Conservation (phyloP, 148 eudicot species). For the Spergularia bocconei region DNA sequence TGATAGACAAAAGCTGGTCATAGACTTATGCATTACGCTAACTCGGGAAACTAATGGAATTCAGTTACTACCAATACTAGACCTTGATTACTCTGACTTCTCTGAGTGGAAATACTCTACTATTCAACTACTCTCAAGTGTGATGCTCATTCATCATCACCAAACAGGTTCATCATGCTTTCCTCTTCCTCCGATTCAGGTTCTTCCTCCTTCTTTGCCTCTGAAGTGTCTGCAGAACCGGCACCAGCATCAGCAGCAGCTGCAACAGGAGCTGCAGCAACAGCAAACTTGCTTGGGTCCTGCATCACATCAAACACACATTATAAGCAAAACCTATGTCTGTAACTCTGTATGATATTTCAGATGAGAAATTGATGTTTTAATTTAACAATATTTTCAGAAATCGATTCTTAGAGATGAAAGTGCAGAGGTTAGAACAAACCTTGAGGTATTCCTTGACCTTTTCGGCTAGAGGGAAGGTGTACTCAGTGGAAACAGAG, state of each 20-base stretch:
- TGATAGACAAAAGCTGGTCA: not conserved
- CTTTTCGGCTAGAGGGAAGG: slow-evolving; percentile 51
- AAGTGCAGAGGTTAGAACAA: not conserved
- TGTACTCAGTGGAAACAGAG: slow-evolving; percentile 47
- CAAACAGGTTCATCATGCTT: slow-evolving; percentile 37
- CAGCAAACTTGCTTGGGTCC: slow-evolving; percentile 56
- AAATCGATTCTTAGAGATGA: too few relatives aligned
- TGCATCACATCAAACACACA: slow-evolving; percentile 7
- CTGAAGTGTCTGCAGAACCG: slow-evolving; percentile 26
- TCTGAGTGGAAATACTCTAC: too few relatives aligned
- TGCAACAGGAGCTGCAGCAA: slow-evolving; percentile 24
- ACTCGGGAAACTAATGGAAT: not conserved
- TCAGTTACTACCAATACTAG: not conserved
- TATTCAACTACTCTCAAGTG: not conserved
- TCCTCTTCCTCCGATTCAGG: slow-evolving; percentile 43
- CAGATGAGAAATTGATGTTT: too few relatives aligned
- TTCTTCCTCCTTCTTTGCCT: slow-evolving; percentile 42
- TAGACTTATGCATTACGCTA: slow-evolving; percentile 2
- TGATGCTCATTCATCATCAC: slow-evolving; percentile 16
- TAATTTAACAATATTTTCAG: too few relatives aligned
- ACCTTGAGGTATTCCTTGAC: slow-evolving; percentile 57
- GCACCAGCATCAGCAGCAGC: slow-evolving; percentile 10
- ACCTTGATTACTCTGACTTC: too few relatives aligned
- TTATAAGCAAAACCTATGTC: too few relatives aligned
- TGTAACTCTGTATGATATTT: too few relatives aligned